phyloP scores from a whole-genome alignment of 352 stramenopile species.

The Phytopythium chamaehyphon region DNA sequence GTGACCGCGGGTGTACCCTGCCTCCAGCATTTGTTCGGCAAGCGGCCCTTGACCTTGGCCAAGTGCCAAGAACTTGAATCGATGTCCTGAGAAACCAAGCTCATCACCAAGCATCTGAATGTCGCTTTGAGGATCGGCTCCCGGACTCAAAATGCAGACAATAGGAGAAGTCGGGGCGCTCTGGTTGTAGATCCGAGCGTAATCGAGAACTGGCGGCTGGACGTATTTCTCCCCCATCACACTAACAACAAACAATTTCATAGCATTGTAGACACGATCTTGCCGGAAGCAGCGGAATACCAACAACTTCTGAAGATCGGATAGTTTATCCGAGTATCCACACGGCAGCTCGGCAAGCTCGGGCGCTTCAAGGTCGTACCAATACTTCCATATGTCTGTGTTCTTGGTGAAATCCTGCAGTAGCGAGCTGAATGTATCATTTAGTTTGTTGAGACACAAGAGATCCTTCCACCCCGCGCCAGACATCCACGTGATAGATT shows the following conservation, averaged over 20 bases:
- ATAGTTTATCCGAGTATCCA: slow-evolving; percentile 72
- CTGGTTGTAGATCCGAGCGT: slow-evolving; percentile 91
- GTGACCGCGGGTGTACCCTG: slow-evolving; percentile 76
- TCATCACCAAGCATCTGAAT: slow-evolving; percentile 93
- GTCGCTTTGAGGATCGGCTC: slow-evolving; percentile 92
- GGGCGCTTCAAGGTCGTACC: slow-evolving; percentile 93
- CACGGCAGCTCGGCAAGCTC: slow-evolving; percentile 83
- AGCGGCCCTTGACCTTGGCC: slow-evolving; percentile 93
- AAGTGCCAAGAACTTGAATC: slow-evolving; percentile 93
- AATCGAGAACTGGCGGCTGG: slow-evolving; percentile 93
- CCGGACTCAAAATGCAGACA: slow-evolving; percentile 94
- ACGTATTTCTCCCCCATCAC: slow-evolving; percentile 94
- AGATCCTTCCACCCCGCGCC: slow-evolving; percentile 92
- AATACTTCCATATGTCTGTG: slow-evolving; percentile 82
- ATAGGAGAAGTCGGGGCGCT: slow-evolving; percentile 86
- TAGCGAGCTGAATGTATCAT: slow-evolving; percentile 56
- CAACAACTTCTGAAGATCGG: slow-evolving; percentile 87
- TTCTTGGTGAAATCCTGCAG: slow-evolving; percentile 50
- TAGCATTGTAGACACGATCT: slow-evolving; percentile 95
- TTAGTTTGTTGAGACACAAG: slow-evolving; percentile 71
- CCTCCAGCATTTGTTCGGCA: slow-evolving; percentile 93
- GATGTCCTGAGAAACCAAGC: slow-evolving; percentile 85
- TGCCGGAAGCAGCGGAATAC: slow-evolving; percentile 93
- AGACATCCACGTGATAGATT: slow-evolving; percentile 82
- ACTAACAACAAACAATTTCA: slow-evolving; percentile 93